Evolutionary conservation across 257 asterid species (phyloP).

Genomic region (Leonotis leonurus): DNA sequence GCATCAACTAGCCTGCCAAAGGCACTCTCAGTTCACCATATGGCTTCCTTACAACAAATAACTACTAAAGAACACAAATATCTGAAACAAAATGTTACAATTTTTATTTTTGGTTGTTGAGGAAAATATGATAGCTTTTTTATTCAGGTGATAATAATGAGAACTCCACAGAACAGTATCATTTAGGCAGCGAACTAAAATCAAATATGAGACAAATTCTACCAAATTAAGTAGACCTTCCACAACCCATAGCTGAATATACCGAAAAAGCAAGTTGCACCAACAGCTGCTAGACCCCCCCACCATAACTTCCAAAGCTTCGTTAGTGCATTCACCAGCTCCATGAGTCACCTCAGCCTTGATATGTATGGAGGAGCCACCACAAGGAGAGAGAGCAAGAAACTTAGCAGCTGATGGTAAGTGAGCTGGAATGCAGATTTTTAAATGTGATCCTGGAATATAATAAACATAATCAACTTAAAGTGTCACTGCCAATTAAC

Average conservation of each 20-base stretch:
- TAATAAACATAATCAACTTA: conserved; percentile 26
- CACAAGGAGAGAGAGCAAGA: conserved; percentile 12
- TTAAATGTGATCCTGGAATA: conserved; percentile 47
- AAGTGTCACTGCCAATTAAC: background rate
- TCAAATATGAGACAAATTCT: background rate
- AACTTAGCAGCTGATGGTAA: conserved; percentile 38
- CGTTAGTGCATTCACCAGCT: conserved; percentile 55
- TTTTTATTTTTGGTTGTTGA: background rate
- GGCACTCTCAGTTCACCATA: too few species aligned
- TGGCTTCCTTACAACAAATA: too few species aligned
- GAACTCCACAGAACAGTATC: background rate
- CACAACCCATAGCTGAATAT: background rate
- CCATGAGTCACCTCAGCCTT: conserved; percentile 73
- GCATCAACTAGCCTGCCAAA: too few species aligned
- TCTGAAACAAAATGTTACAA: too few species aligned
- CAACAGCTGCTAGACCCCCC: conserved; percentile 50
- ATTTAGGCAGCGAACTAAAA: background rate
- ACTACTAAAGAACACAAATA: too few species aligned
- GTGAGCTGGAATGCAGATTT: conserved; percentile 23
- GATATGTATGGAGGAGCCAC: conserved; percentile 58
- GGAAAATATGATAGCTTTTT: background rate
- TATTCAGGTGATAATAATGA: background rate
- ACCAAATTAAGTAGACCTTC: conserved; percentile 8
- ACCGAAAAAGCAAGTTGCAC: conserved; percentile 23
- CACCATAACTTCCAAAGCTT: conserved; percentile 61